Conservation (phyloP, 257 asterid species). For the Forsythia viridissima region DNA sequence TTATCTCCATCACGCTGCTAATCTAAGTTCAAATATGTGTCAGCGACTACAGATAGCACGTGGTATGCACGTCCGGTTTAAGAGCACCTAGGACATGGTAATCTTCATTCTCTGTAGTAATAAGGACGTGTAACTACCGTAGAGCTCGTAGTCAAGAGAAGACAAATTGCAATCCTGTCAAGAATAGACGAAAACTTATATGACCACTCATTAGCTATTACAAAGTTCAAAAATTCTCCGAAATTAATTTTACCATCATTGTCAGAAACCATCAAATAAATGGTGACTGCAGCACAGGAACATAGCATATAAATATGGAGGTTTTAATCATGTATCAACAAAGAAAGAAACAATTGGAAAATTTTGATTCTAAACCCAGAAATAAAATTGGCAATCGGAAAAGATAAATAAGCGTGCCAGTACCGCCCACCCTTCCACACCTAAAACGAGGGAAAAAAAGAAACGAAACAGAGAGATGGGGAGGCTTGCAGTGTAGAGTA, state of each 20-base stretch:
- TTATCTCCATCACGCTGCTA: slow-evolving; percentile 5
- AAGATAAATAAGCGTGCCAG: background rate
- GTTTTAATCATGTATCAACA: background rate
- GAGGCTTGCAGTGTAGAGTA: background rate
- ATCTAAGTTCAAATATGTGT: slow-evolving; percentile 12
- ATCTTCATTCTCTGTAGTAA: background rate
- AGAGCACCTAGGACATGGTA: background rate
- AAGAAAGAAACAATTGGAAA: background rate
- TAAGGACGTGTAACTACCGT: background rate
- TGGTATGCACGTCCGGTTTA: background rate
- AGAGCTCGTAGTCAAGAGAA: background rate
- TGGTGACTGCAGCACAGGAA: background rate
- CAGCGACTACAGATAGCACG: background rate
- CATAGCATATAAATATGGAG: background rate
- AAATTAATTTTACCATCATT: background rate
- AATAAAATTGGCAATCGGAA: background rate
- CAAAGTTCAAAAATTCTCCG: background rate
- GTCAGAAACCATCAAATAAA: background rate
- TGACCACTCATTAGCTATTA: slow-evolving; percentile 1
- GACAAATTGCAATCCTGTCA: background rate
- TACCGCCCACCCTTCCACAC: background rate
- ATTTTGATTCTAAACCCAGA: background rate
- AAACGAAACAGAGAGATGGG: background rate
- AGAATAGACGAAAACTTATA: background rate
- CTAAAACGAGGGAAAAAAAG: background rate